These are phyloP conservation scores for Lipomyces yamadae DNA, from an alignment of 805 yeast genomes.

Conservation along the genomic window DNA sequence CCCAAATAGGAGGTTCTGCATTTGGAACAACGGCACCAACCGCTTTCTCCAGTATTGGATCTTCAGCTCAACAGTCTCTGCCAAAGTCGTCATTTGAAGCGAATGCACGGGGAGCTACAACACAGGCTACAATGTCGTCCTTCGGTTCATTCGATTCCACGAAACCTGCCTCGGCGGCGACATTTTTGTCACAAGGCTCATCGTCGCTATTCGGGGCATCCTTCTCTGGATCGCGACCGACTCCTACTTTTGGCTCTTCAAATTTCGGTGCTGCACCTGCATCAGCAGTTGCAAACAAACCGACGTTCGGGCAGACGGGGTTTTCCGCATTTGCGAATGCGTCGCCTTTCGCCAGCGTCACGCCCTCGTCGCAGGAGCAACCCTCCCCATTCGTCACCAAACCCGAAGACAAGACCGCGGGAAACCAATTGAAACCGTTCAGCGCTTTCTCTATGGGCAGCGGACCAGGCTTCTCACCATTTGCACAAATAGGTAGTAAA, in stretches of 20 bases:
- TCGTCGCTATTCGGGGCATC: not conserved
- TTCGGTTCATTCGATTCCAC: constrained; percentile 7
- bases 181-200: constrained; percentile 1
- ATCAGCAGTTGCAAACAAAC: not conserved
- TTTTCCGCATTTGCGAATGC: constrained; percentile 16
- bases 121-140: not conserved
- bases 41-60: not conserved
- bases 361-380: not conserved
- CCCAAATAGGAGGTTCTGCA: constrained; percentile 12
- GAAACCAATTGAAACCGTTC: not conserved
- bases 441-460: not conserved
- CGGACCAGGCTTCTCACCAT: not conserved
- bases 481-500: not conserved
- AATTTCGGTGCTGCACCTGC: constrained; percentile 19
- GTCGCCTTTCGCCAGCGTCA: constrained; percentile 9
- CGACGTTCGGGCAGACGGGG: constrained; percentile 10
- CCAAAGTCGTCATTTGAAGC: not conserved
- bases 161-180: constrained; percentile 7
- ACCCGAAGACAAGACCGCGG: constrained; percentile 1
- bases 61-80: not conserved
- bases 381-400: not conserved
- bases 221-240: not conserved
- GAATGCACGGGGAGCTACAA: not conserved
- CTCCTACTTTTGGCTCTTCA: constrained; percentile 21
- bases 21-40: not conserved